Percentiles rank a stretch among this genome's conserved stretches.
phyloP scores from a whole-genome alignment of 2,329 filamentous ascomycete species.

The Chalaropsis thielavioides region DNA sequence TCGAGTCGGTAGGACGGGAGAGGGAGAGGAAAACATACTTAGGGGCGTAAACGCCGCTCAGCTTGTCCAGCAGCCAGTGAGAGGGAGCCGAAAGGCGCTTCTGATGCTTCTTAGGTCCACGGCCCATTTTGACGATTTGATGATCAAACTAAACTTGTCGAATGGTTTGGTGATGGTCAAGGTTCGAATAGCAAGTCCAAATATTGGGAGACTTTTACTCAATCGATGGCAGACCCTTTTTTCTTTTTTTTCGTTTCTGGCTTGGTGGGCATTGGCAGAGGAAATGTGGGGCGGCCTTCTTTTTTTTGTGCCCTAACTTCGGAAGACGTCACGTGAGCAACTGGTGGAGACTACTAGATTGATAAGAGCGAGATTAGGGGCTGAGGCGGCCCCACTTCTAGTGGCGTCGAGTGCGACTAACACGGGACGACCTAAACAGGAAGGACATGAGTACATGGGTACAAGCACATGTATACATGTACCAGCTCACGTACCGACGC shows the following conservation, averaged over 20 bases:
- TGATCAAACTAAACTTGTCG: conserved; percentile 20
- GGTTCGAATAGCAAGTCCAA: background rate
- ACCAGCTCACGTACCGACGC: too few relatives aligned
- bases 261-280: background rate
- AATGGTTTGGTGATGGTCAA: conserved; percentile 15
- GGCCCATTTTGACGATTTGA: conserved; percentile 42
- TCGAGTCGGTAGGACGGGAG: background rate
- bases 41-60: conserved; percentile 77
- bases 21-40: conserved; percentile 22
- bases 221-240: background rate
- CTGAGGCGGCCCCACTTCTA: background rate
- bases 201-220: background rate
- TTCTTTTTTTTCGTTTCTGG: background rate
- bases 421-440: background rate
- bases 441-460: background rate
- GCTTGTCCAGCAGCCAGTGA: conserved; percentile 99
- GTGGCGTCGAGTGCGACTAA: background rate
- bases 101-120: conserved; percentile 91
- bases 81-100: conserved; percentile 98
- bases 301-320: conserved; percentile 8
- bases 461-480: background rate
- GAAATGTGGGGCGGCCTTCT: background rate
- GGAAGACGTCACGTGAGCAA: background rate
- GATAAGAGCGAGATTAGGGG: background rate
- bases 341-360: background rate